Percentiles rank a stretch among this genome's conserved stretches.
phyloP scores from a whole-genome alignment of 176 grass and related monocot genomes.

The Rhynchospora tenuis region DNA sequence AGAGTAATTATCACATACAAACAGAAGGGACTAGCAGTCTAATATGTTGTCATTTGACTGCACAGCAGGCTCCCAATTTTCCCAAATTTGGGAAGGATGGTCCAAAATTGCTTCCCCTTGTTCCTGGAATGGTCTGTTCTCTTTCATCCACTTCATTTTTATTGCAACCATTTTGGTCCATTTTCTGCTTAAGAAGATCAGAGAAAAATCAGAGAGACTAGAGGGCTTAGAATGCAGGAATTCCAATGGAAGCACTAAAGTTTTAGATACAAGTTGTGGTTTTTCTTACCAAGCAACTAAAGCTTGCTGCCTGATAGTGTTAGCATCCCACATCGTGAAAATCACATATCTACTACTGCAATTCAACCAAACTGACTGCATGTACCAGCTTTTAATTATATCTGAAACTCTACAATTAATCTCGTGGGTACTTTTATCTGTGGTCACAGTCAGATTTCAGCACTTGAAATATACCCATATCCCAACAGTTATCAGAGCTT shows the following conservation, averaged over 20 bases:
- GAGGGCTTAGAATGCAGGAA: slow-evolving; percentile 21
- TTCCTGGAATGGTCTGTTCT: slow-evolving; percentile 52
- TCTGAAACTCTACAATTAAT: slow-evolving; percentile 53
- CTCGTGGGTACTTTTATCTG: slow-evolving; percentile 72
- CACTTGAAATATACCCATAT: slow-evolving; percentile 50
- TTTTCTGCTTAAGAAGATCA: slow-evolving; percentile 48
- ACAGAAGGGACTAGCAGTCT: not conserved
- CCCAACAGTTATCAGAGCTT: slow-evolving; percentile 54
- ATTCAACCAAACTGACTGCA: slow-evolving; percentile 37
- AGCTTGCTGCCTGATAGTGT: slow-evolving; percentile 64
- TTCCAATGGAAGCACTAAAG: slow-evolving; percentile 20
- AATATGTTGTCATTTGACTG: slow-evolving; percentile 2
- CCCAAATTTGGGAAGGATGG: slow-evolving; percentile 56
- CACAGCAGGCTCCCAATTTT: slow-evolving; percentile 42
- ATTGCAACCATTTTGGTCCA: slow-evolving; percentile 36
- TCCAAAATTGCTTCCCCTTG: slow-evolving; percentile 49
- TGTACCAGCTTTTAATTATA: slow-evolving; percentile 34
- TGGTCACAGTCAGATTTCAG: slow-evolving; percentile 45
- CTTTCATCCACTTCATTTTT: slow-evolving; percentile 52
- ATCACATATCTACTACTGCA: slow-evolving; percentile 36
- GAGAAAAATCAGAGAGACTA: slow-evolving; percentile 33
- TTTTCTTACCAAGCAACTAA: slow-evolving; percentile 61
- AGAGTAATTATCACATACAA: not conserved
- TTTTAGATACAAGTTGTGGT: slow-evolving; percentile 30
- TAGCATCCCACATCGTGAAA: slow-evolving; percentile 39